phyloP scores from a whole-genome alignment of 495 filamentous ascomycete species.

The Neurospora discreta region DNA sequence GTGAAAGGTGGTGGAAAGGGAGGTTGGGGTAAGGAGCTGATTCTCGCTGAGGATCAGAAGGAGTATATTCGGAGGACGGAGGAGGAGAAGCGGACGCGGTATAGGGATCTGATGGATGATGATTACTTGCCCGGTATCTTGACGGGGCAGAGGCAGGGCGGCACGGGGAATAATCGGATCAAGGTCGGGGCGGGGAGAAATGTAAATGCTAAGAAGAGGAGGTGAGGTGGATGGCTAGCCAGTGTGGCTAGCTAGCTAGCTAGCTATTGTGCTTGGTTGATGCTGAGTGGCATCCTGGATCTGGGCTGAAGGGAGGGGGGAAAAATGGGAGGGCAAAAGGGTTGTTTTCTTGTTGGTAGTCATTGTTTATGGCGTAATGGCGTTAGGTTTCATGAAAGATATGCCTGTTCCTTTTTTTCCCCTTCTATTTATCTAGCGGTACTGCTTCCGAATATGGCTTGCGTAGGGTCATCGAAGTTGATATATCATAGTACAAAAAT shows the following conservation, averaged over 20 bases:
- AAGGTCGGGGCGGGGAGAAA: constrained; percentile 78
- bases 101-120: constrained; percentile 84
- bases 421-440: not conserved
- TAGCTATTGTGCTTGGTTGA: not conserved
- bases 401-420: not conserved
- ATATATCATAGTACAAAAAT: not conserved
- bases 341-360: not conserved
- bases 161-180: constrained; percentile 48
- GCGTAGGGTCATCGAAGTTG: not conserved
- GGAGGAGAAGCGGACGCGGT: constrained; percentile 52
- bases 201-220: constrained; percentile 69
- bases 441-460: not conserved
- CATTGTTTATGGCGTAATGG: not conserved
- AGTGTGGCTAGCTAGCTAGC: not conserved
- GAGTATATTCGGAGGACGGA: constrained; percentile 62
- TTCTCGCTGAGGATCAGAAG: constrained; percentile 92
- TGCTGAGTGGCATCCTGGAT: not conserved
- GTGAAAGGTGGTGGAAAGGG: constrained; percentile 69
- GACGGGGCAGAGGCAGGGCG: constrained; percentile 54
- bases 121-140: constrained; percentile 84
- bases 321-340: not conserved
- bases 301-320: not conserved
- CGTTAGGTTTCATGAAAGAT: not conserved
- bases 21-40: constrained; percentile 70
- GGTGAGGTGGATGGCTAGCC: not conserved